Conservation (phyloP, 1,284 basidiomycete species). For the Moniliella sp. region DNA sequence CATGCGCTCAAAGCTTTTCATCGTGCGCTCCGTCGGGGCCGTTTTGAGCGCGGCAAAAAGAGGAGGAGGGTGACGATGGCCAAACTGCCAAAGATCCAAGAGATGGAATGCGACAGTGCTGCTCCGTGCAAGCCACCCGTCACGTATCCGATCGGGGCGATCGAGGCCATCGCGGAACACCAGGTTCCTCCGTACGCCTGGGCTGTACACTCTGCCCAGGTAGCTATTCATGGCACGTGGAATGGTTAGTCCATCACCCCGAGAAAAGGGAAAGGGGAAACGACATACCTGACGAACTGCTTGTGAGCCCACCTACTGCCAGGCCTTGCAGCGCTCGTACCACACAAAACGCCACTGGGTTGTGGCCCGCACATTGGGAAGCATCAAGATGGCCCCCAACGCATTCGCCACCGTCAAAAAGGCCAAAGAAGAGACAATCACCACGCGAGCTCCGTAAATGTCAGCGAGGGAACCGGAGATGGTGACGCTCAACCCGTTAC, state of each 20-base stretch:
- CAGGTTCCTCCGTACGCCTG: too few relatives aligned
- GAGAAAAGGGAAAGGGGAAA: too few relatives aligned
- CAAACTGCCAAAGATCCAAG: conserved; percentile 4
- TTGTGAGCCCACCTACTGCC: conserved; percentile 6
- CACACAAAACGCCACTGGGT: conserved; percentile 5
- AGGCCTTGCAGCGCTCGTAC: conserved; percentile 6
- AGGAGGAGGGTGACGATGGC: background rate
- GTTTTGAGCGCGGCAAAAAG: background rate
- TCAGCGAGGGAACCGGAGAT: conserved; percentile 7
- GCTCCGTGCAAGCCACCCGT: conserved; percentile 8
- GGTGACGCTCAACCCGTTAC: conserved; percentile 7
- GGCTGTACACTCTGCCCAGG: too few relatives aligned
- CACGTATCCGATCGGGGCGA: conserved; percentile 7
- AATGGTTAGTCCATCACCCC: too few relatives aligned
- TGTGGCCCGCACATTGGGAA: too few relatives aligned
- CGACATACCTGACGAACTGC: too few relatives aligned
- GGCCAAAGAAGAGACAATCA: conserved; percentile 4
- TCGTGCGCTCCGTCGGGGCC: background rate
- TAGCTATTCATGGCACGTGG: too few relatives aligned
- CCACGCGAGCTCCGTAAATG: conserved; percentile 1
- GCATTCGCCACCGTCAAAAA: conserved; percentile 3
- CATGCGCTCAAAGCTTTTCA: background rate
- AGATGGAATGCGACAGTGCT: conserved; percentile 1
- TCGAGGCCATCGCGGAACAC: conserved; percentile 7
- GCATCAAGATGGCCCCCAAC: conserved; percentile 1